Conservation (phyloP, 345 rosid genomes). For the Melaleuca quinquenervia region DNA sequence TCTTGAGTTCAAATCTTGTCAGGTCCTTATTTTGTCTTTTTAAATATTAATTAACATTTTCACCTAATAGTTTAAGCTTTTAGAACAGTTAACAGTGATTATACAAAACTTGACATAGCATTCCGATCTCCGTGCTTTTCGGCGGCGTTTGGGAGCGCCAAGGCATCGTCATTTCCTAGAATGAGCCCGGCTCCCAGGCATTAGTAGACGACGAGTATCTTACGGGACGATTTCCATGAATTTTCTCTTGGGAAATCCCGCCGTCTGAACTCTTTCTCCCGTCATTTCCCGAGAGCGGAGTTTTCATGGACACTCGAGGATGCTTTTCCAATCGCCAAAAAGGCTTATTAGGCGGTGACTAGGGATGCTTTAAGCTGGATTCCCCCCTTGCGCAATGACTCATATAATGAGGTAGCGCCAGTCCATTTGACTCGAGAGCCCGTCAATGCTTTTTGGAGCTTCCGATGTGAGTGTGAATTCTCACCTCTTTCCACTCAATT, state of each 20-base stretch:
- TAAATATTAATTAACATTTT: too few species aligned
- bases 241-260: background rate
- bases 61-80: too few species aligned
- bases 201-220: background rate
- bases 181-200: background rate
- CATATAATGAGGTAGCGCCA: too few species aligned
- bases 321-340: background rate
- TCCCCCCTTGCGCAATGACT: too few species aligned
- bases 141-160: background rate
- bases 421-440: too few species aligned
- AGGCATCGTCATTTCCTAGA: background rate
- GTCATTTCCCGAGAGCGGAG: background rate
- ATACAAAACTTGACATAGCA: background rate
- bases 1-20: too few species aligned
- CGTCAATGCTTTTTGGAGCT: too few species aligned
- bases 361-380: too few species aligned
- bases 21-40: too few species aligned
- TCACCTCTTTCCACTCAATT: too few species aligned
- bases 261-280: background rate
- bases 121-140: background rate
- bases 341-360: background rate
- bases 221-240: background rate
- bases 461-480: too few species aligned
- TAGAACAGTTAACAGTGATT: too few species aligned
- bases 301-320: background rate